phyloP scores from a whole-genome alignment of 208 protist genomes.

The Strigomonas culicis region DNA sequence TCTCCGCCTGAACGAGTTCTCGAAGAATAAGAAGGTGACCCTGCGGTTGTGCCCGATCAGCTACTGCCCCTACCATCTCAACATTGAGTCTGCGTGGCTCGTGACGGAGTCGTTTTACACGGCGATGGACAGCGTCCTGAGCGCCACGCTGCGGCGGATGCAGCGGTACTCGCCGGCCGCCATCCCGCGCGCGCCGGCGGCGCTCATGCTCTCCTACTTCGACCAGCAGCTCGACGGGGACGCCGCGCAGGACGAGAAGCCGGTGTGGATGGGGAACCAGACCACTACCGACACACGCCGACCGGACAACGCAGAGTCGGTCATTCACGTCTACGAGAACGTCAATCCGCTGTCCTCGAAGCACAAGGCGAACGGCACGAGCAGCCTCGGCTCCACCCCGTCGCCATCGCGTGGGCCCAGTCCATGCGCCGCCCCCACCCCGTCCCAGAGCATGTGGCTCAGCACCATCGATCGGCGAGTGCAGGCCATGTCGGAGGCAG shows the following conservation, averaged over 20 bases:
- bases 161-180: not conserved
- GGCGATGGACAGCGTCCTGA: not conserved
- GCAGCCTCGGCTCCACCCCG: not conserved
- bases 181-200: not conserved
- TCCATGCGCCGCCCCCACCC: too few relatives aligned
- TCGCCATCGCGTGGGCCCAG: too few relatives aligned
- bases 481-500: not conserved
- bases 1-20: not conserved
- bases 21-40: constrained; percentile 16
- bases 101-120: too few relatives aligned
- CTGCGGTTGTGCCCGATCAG: constrained; percentile 15
- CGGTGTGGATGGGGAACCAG: not conserved
- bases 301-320: not conserved
- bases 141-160: too few relatives aligned
- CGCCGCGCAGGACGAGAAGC: not conserved
- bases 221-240: not conserved
- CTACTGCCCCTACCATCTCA: constrained; percentile 24
- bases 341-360: not conserved
- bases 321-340: too few relatives aligned
- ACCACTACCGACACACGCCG: not conserved
- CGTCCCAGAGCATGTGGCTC: too few relatives aligned
- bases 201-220: not conserved
- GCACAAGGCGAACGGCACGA: not conserved
- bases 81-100: too few relatives aligned
- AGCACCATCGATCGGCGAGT: not conserved